Evolutionary conservation across 2,329 filamentous ascomycete genomes (phyloP).

Genomic region (Verticillium zaregamsianum): DNA sequence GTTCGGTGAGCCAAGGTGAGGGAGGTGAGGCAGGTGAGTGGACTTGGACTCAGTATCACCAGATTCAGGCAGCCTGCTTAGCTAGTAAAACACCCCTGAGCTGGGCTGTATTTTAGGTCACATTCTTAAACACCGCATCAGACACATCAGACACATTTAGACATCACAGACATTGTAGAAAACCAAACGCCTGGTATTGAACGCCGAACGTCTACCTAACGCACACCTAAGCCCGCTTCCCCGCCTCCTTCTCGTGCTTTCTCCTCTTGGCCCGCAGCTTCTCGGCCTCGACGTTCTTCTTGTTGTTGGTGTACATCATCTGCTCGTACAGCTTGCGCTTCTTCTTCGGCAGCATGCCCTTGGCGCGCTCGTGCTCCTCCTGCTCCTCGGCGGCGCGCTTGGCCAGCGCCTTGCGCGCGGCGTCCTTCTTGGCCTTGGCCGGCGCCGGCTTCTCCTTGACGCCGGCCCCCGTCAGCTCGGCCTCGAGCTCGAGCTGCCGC

Average conservation of each 20-base stretch:
- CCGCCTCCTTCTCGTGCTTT: constrained; percentile 70
- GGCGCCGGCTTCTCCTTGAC: constrained; percentile 48
- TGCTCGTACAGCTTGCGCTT: constrained; percentile 97
- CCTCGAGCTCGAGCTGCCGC: constrained; percentile 87
- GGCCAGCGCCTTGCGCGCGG: constrained; percentile 63
- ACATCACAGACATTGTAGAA: neutral
- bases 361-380: constrained; percentile 86
- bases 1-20: neutral
- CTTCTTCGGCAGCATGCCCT: constrained; percentile 98
- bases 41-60: too few relatives aligned
- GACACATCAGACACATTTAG: neutral
- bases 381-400: constrained; percentile 72
- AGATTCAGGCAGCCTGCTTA: too few relatives aligned
- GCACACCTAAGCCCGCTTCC: constrained; percentile 23
- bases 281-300: constrained; percentile 85
- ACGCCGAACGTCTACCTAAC: neutral
- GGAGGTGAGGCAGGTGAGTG: neutral
- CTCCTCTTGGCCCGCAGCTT: constrained; percentile 84
- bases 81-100: too few relatives aligned
- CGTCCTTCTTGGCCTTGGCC: constrained; percentile 62
- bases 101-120: too few relatives aligned
- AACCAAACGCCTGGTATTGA: constrained; percentile 7
- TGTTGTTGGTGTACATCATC: constrained; percentile 93
- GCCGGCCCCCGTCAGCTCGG: constrained; percentile 73
- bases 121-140: too few relatives aligned